Evolutionary conservation across 2,329 filamentous ascomycete species (phyloP).

Genomic region (Botrytis galanthina): DNA sequence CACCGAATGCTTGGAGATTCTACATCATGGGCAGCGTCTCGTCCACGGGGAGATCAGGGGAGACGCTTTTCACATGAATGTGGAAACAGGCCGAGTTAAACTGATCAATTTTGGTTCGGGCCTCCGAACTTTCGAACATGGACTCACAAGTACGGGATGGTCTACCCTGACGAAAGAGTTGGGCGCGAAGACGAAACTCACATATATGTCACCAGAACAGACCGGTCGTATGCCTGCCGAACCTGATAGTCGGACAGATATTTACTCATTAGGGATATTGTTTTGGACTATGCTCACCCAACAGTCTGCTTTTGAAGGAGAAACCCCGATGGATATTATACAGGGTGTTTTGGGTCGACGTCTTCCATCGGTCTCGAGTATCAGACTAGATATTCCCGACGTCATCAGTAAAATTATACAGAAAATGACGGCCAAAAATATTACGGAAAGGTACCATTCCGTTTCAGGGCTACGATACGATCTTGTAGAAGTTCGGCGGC

Average conservation of each 20-base stretch:
- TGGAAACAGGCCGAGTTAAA: constrained; percentile 68
- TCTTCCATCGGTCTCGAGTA: constrained; percentile 71
- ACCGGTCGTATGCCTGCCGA: constrained; percentile 90
- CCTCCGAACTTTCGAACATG: constrained; percentile 84
- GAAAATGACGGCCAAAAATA: constrained; percentile 87
- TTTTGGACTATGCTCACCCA: constrained; percentile 86
- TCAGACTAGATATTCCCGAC: constrained; percentile 81
- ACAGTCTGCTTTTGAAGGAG: constrained; percentile 74
- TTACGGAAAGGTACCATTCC: constrained; percentile 85
- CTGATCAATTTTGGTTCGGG: constrained; percentile 85
- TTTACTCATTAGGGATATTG: constrained; percentile 85
- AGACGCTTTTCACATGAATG: constrained; percentile 86
- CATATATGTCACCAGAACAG: constrained; percentile 92
- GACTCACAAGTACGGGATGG: constrained; percentile 83
- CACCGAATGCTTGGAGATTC: constrained; percentile 77
- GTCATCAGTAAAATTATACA: constrained; percentile 79
- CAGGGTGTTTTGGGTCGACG: constrained; percentile 81
- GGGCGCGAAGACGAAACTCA: constrained; percentile 83
- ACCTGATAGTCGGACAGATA: constrained; percentile 87
- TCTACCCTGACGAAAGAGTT: constrained; percentile 76
- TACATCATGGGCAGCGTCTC: constrained; percentile 79
- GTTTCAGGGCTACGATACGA: constrained; percentile 84
- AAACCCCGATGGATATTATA: constrained; percentile 82
- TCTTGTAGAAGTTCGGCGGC: constrained; percentile 67
- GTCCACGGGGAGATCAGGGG: constrained; percentile 89